Percentiles rank a stretch among this genome's conserved stretches.
phyloP scores from a whole-genome alignment of 768 basidiomycete genomes.

The Termitomyces sp. region DNA sequence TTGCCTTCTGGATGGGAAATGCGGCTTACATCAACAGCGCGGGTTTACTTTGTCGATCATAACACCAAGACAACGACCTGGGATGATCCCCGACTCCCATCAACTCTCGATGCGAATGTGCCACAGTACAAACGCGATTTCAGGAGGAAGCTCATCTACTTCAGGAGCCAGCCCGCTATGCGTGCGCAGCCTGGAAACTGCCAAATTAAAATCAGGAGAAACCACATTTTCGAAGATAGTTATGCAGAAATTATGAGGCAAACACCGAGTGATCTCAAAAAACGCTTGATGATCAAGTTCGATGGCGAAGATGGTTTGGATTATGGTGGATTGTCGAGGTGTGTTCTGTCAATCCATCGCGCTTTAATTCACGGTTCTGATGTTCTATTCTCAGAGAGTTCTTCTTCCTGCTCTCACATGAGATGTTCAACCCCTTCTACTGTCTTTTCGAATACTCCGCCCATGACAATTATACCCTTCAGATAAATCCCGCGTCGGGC shows the following conservation, averaged over 20 bases:
- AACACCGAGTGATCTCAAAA: slow-evolving; percentile 97
- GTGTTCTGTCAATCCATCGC: slow-evolving; percentile 18
- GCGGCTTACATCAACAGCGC: slow-evolving; percentile 96
- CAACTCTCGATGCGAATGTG: slow-evolving; percentile 92
- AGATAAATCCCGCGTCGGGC: slow-evolving; percentile 97
- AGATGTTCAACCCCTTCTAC: slow-evolving; percentile 99
- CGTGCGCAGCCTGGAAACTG: slow-evolving; percentile 98
- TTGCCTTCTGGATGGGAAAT: slow-evolving; percentile 99
- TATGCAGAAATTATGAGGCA: slow-evolving; percentile 99
- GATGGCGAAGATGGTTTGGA: slow-evolving; percentile 98
- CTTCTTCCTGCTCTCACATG: slow-evolving; percentile 99
- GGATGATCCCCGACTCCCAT: slow-evolving; percentile 97
- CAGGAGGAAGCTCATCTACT: slow-evolving; percentile 98
- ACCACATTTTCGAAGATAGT: slow-evolving; percentile 98
- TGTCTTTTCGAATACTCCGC: slow-evolving; percentile 99
- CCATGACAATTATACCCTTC: slow-evolving; percentile 99
- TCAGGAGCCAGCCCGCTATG: slow-evolving; percentile 97
- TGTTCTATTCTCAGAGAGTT: slow-evolving; percentile 69
- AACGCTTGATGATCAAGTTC: slow-evolving; percentile 99
- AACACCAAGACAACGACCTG: slow-evolving; percentile 99
- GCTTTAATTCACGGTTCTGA: slow-evolving; percentile 4
- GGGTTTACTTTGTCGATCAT: slow-evolving; percentile 99
- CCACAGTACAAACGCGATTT: slow-evolving; percentile 99
- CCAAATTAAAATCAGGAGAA: slow-evolving; percentile 96
- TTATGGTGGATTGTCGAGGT: slow-evolving; percentile 97